These are phyloP conservation scores for Cymbidium sinense DNA, from an alignment of 106 monocot genomes.

Conservation along the genomic window DNA sequence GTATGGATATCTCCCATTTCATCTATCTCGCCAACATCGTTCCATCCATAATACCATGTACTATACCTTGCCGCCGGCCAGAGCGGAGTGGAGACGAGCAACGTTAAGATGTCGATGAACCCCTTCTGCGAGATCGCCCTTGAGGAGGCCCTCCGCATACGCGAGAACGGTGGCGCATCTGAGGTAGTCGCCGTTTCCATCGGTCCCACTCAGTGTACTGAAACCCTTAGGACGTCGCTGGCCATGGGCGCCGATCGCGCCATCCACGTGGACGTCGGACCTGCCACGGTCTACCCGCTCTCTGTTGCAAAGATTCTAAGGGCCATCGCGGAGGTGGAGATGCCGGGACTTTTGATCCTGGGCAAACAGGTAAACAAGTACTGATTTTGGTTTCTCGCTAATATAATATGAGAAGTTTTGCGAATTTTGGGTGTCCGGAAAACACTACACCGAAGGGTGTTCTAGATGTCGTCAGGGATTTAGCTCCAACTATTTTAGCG, in stretches of 20 bases:
- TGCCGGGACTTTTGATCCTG: constrained; percentile 76
- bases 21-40: background rate
- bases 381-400: background rate
- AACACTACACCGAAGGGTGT: background rate
- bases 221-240: constrained; percentile 88
- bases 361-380: constrained; percentile 73
- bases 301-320: constrained; percentile 74
- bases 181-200: constrained; percentile 92
- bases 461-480: no score
- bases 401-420: background rate
- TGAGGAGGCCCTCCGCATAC: constrained; percentile 85
- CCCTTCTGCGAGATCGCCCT: constrained; percentile 99
- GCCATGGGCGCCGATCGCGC: constrained; percentile 99
- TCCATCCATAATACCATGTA: background rate
- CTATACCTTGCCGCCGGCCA: constrained; percentile 2
- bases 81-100: constrained; percentile 86
- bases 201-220: constrained; percentile 70
- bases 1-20: constrained; percentile 12
- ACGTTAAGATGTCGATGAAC: constrained; percentile 99
- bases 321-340: constrained; percentile 57
- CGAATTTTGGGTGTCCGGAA: background rate
- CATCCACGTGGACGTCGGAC: constrained; percentile 55
- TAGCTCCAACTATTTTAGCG: no score
- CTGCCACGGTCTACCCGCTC: constrained; percentile 41
- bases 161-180: constrained; percentile 62